A percentile compares a stretch with the other conserved stretches of the same genome.
Conservation (phyloP, 2,329 filamentous ascomycete species). For the Penicillium sp. region DNA sequence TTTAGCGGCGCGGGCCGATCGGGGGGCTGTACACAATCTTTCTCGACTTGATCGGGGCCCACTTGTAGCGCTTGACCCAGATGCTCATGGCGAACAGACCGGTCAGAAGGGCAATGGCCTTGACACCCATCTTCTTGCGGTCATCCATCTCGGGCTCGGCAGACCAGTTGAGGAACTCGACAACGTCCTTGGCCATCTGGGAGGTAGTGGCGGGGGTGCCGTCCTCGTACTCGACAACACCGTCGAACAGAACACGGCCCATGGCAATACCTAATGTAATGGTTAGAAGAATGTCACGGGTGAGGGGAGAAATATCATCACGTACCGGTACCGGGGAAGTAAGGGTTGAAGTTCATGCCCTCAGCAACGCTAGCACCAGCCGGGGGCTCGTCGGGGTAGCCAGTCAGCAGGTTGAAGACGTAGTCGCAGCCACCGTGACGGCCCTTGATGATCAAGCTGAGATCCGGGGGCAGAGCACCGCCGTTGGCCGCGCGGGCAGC, state of each 20-base stretch:
- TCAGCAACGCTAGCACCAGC: constrained; percentile 77
- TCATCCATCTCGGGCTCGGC: constrained; percentile 99
- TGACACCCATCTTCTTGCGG: constrained; percentile 99
- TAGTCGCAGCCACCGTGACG: constrained; percentile 98
- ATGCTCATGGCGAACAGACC: constrained; percentile 80
- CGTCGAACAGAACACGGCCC: constrained; percentile 97
- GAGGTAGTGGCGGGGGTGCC: constrained; percentile 88
- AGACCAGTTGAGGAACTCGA: constrained; percentile 98
- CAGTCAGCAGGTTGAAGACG: constrained; percentile 93
- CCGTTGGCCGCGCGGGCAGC: constrained; percentile 97
- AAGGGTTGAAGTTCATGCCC: constrained; percentile 99
- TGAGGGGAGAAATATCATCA: constrained; percentile 4
- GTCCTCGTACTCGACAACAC: constrained; percentile 96
- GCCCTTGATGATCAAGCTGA: constrained; percentile 95
- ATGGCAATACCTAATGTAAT: constrained; percentile 67
- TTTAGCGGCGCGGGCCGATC: constrained; percentile 34
- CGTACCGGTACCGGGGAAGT: constrained; percentile 91
- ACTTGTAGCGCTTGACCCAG: constrained; percentile 99
- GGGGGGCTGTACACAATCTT: constrained; percentile 87
- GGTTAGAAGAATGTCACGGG: constrained; percentile 11
- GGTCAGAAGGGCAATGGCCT: constrained; percentile 76
- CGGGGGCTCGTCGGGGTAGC: constrained; percentile 93
- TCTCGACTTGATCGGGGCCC: constrained; percentile 89
- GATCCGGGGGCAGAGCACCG: constrained; percentile 93
- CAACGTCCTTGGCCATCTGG: constrained; percentile 99